A percentile compares a stretch with the other conserved stretches of the same genome.
phyloP scores from a whole-genome alignment of 2,329 filamentous ascomycete species.

The Tolypocladium paradoxum region DNA sequence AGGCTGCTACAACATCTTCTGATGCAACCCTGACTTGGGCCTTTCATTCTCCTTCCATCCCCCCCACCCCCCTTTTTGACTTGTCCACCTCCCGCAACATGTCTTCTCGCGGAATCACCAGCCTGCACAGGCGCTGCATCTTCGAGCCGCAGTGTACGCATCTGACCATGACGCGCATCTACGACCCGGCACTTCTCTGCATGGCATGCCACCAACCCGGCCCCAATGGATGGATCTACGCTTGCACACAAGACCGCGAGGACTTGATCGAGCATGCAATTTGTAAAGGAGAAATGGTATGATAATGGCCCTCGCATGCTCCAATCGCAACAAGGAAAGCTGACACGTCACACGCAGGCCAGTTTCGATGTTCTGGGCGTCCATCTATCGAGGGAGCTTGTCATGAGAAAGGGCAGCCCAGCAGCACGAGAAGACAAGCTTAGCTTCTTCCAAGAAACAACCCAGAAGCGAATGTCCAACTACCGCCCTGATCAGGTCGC shows the following conservation, averaged over 20 bases:
- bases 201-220: conserved; percentile 44
- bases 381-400: conserved; percentile 19
- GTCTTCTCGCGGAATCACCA: conserved; percentile 2
- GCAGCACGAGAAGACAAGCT: conserved; percentile 30
- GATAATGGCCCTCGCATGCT: neutral
- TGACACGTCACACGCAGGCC: conserved; percentile 9
- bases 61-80: neutral
- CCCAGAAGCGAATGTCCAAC: conserved; percentile 25
- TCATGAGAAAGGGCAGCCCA: conserved; percentile 26
- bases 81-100: neutral
- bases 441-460: conserved; percentile 34
- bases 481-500: conserved; percentile 39
- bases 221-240: conserved; percentile 60
- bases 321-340: neutral
- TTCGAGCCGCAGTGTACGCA: conserved; percentile 48
- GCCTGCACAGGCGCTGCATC: conserved; percentile 6
- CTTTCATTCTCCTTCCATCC: neutral
- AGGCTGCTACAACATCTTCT: neutral
- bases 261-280: conserved; percentile 22
- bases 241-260: conserved; percentile 56
- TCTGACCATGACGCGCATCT: conserved; percentile 55
- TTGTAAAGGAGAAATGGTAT: conserved; percentile 11
- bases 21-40: neutral
- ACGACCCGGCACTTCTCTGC: conserved; percentile 42
- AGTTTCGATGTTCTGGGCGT: conserved; percentile 25